Conservation (phyloP, 1,284 basidiomycete species). For the Trametes sp. region DNA sequence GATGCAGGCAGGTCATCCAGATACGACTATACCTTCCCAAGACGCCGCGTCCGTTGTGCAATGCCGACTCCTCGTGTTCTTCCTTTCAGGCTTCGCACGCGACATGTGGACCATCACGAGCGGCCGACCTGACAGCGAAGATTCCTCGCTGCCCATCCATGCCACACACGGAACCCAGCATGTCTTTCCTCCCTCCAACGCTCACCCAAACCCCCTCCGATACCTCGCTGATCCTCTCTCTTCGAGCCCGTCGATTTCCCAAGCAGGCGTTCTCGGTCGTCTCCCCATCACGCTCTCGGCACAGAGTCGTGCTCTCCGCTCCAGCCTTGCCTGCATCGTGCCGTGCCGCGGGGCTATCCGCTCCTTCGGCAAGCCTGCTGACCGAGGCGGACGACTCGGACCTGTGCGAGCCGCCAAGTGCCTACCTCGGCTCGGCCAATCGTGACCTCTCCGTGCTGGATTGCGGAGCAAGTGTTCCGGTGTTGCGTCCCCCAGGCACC, state of each 20-base stretch:
- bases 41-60: background rate
- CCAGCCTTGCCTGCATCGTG: constrained; percentile 8
- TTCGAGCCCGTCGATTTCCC: background rate
- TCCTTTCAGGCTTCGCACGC: background rate
- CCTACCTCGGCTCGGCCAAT: background rate
- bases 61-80: background rate
- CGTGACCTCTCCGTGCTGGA: background rate
- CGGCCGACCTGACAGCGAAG: constrained; percentile 2
- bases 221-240: constrained; percentile 2
- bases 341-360: constrained; percentile 7
- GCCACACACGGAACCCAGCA: background rate
- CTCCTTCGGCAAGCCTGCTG: constrained; percentile 10
- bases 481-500: background rate
- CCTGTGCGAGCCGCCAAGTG: constrained; percentile 11
- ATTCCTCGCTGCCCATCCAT: background rate
- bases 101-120: constrained; percentile 13
- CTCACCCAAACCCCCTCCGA: too few relatives aligned
- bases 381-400: background rate
- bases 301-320: background rate
- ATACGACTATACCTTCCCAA: background rate
- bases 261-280: background rate
- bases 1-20: background rate
- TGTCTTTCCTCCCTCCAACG: too few relatives aligned
- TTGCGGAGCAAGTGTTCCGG: background rate
- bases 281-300: background rate